Evolutionary conservation across 306 rosid species (phyloP), one percentile per base, ranked within the genome.

Genomic region (Heteromeles arbutifolia): DNA sequence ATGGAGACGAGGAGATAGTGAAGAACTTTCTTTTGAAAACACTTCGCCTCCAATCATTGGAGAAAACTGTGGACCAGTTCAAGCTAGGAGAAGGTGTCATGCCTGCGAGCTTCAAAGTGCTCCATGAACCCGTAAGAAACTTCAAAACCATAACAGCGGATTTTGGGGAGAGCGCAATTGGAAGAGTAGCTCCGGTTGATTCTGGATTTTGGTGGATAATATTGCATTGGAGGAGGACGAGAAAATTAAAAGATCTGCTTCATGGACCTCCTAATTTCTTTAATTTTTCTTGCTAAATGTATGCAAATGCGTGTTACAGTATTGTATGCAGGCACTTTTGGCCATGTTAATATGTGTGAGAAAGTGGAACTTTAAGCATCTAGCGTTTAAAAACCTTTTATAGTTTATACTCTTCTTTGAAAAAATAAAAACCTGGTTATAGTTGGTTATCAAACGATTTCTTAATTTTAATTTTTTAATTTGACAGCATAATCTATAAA

Each of bases 191-290:
- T 67, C 85, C 85, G 11, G 85, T 82, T 50, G 85, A 82, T 66
- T 82, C 82, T 66, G 85, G 85, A 31, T 82, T 82, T 13, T 77
- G 85, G 81, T 82, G 85, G 85, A 82, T 82, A 28, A 82, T 82
- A 59, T 29, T 82, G 65, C 83, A 6, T 66, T 78, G 8, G 78
- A 57, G 74, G 86, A 82, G 63, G 86, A 82, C 65, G 66, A 65
- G 31, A 83, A 75, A 41, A 74, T 82, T n/a, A 74, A 71, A 66
- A 70, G 86, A 82, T 82, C 80, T 13, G 61, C 74, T n/a, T 82
- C 86, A 2, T 82, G 86, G 86, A 57, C 83, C 41, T 37, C 14
- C 71, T 82, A 59, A 48, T 57, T 24, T 24, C 13, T 13, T 8
- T 63, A 24, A 17, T 17, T 29, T 44, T 64, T 64, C 25, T 65